Evolutionary conservation across 2,329 filamentous ascomycete genomes (phyloP).

Genomic region (Fusarium papillatum): DNA sequence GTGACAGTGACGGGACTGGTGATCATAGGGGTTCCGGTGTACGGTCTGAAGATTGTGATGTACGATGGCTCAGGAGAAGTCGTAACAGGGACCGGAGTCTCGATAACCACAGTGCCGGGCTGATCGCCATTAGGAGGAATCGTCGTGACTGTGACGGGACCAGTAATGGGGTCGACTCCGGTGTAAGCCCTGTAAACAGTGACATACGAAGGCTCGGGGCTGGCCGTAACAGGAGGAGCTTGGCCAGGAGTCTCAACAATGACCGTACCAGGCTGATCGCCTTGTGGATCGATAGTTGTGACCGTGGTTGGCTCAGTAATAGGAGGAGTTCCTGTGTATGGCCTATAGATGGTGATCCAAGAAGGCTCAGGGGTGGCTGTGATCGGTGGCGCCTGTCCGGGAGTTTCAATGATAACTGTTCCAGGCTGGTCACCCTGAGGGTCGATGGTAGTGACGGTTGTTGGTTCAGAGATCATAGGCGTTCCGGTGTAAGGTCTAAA

Average conservation of each 20-base stretch:
- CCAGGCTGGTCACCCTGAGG: not conserved
- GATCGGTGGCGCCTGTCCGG: not conserved
- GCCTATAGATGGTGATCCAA: not conserved
- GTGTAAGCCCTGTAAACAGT: constrained; percentile 23
- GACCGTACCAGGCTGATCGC: constrained; percentile 9
- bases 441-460: not conserved
- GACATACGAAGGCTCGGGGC: constrained; percentile 14
- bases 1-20: constrained; percentile 18
- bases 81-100: not conserved
- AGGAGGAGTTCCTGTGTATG: not conserved
- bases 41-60: not conserved
- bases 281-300: constrained; percentile 1
- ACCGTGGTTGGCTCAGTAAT: constrained; percentile 5
- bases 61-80: not conserved
- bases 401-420: constrained; percentile 10
- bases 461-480: not conserved
- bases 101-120: constrained; percentile 19
- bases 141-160: constrained; percentile 13
- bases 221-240: not conserved
- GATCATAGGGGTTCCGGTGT: constrained; percentile 10
- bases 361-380: constrained; percentile 4
- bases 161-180: constrained; percentile 14
- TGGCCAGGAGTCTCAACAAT: constrained; percentile 17
- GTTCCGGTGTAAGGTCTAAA: not conserved
- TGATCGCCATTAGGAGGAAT: constrained; percentile 18